These are phyloP conservation scores for Ploettnerulaceae sp. DNA, from an alignment of 2,329 filamentous ascomycete genomes.

Conservation along the genomic window DNA sequence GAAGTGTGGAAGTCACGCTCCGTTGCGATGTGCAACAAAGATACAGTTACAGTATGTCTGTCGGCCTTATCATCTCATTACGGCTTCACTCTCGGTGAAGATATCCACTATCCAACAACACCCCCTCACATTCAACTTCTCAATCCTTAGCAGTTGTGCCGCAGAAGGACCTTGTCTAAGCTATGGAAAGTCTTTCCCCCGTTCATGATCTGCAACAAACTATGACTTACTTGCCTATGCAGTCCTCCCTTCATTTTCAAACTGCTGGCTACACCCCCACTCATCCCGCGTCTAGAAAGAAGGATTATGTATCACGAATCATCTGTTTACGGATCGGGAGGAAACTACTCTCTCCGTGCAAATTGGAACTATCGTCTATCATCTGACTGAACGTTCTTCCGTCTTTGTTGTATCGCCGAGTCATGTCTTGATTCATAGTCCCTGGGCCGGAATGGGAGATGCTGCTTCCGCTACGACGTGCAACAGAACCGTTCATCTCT, in stretches of 20 bases:
- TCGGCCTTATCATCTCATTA: background rate
- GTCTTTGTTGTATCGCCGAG: background rate
- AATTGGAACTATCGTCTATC: background rate
- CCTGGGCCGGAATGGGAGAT: background rate
- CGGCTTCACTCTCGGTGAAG: slow-evolving; percentile 3
- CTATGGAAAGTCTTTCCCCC: slow-evolving; percentile 13
- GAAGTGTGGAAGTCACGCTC: slow-evolving; percentile 8
- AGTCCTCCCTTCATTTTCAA: slow-evolving; percentile 1
- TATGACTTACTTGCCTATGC: background rate
- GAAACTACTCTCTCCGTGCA: slow-evolving; percentile 14
- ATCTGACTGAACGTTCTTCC: background rate
- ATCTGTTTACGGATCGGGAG: background rate
- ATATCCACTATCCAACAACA: slow-evolving; percentile 3
- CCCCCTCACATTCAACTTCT: background rate
- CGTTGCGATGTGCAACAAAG: slow-evolving; percentile 15
- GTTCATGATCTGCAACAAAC: slow-evolving; percentile 17
- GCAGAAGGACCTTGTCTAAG: background rate
- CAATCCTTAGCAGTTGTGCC: background rate
- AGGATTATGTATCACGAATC: slow-evolving; percentile 1
- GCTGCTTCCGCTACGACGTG: slow-evolving; percentile 17
- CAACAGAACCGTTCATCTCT: slow-evolving; percentile 14
- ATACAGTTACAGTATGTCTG: slow-evolving; percentile 1
- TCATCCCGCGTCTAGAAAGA: background rate
- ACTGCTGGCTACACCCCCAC: slow-evolving; percentile 1
- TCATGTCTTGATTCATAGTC: background rate